Conservation (phyloP, 1,284 basidiomycete genomes). For the Puccinia hordei region DNA sequence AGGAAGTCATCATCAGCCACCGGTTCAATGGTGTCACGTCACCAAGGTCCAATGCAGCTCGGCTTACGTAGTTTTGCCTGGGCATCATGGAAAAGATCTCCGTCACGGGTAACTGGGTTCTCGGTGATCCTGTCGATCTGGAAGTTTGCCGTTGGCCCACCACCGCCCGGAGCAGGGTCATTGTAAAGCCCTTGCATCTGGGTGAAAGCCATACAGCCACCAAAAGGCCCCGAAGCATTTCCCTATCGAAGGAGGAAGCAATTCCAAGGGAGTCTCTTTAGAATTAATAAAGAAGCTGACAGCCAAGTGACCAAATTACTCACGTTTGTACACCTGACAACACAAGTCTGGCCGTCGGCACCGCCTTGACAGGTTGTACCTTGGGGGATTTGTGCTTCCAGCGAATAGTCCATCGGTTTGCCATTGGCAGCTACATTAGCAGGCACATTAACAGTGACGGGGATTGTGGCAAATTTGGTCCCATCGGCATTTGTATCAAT, state of each 20-base stretch:
- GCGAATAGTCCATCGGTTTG: slow-evolving; percentile 17
- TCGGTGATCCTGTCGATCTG: slow-evolving; percentile 26
- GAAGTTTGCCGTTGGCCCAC: slow-evolving; percentile 6
- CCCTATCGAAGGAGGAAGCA: neutral
- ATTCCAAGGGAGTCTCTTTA: neutral
- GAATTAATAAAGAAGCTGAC: neutral
- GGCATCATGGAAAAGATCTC: slow-evolving; percentile 18
- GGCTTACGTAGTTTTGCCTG: slow-evolving; percentile 39
- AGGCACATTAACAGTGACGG: slow-evolving; percentile 26
- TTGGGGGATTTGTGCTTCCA: slow-evolving; percentile 25
- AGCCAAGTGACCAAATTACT: neutral
- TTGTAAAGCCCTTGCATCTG: slow-evolving; percentile 42
- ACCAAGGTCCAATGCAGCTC: neutral
- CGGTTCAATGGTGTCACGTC: neutral
- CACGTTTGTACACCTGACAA: slow-evolving; percentile 42
- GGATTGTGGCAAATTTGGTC: slow-evolving; percentile 16
- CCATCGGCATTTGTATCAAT: slow-evolving; percentile 34
- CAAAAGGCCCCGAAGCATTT: slow-evolving; percentile 26
- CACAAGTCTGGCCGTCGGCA: slow-evolving; percentile 34
- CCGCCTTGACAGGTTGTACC: slow-evolving; percentile 33
- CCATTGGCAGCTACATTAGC: neutral
- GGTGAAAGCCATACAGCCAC: slow-evolving; percentile 49
- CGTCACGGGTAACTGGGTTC: slow-evolving; percentile 36
- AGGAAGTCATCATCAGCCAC: neutral
- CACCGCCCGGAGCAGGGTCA: slow-evolving; percentile 37